phyloP scores from a whole-genome alignment of 345 rosid species.

The Lagerstroemia speciosa region DNA sequence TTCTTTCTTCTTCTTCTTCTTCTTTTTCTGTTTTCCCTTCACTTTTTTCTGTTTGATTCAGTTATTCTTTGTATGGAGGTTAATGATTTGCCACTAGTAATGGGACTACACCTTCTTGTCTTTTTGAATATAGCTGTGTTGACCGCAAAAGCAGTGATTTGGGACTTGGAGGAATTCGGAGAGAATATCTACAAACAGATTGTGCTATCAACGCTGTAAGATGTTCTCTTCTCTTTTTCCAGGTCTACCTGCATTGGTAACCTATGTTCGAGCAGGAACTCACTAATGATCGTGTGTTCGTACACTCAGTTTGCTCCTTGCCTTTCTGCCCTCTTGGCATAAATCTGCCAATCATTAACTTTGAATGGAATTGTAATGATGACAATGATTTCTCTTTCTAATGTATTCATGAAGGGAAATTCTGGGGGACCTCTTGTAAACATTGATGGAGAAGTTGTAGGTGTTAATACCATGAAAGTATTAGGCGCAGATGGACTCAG shows the following conservation, averaged over 20 bases:
- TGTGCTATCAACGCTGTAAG: conserved; percentile 77
- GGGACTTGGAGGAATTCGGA: conserved; percentile 73
- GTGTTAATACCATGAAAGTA: conserved; percentile 83
- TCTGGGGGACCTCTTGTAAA: conserved; percentile 94
- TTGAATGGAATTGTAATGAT: neutral
- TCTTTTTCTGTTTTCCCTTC: neutral
- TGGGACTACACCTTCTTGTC: neutral
- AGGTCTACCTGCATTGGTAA: neutral
- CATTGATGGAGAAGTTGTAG: conserved; percentile 84
- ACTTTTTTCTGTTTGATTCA: neutral
- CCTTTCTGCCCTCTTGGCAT: neutral
- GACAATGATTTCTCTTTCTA: conserved; percentile 3
- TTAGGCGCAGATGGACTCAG: conserved; percentile 69
- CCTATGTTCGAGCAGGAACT: neutral
- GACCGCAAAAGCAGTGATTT: conserved; percentile 96
- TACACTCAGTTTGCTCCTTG: neutral
- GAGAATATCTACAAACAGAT: conserved; percentile 87
- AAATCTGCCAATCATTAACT: neutral
- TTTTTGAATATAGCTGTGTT: conserved; percentile 43
- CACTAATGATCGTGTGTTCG: neutral
- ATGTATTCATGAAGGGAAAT: conserved; percentile 51
- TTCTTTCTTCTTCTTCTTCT: too few species aligned
- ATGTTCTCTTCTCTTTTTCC: conserved; percentile 12
- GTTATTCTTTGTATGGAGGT: neutral
- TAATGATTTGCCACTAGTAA: neutral